A percentile compares a stretch with the other conserved stretches of the same genome.
Conservation (phyloP, 192 early-diverging fungal genomes). For the Fimicolochytrium jonesii region DNA sequence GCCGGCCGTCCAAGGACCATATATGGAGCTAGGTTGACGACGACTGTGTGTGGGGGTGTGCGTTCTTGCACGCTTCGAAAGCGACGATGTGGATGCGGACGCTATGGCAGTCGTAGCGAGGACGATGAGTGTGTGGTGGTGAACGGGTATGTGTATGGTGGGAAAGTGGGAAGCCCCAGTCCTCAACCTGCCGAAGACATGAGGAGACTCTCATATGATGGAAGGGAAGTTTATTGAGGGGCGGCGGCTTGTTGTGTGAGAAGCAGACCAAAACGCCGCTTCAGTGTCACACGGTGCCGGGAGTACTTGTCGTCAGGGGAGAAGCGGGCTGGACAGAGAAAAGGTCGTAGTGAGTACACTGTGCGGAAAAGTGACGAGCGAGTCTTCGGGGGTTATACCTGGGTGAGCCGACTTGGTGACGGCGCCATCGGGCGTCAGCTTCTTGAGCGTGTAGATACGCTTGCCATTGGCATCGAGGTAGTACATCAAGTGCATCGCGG, state of each 20-base stretch:
- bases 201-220: too few relatives aligned
- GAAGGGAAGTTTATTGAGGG: conserved; percentile 9
- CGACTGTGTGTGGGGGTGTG: too few relatives aligned
- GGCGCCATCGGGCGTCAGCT: conserved; percentile 67
- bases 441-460: conserved; percentile 97
- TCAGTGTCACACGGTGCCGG: conserved; percentile 93
- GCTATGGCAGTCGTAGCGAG: too few relatives aligned
- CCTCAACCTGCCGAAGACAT: too few relatives aligned
- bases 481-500: conserved; percentile 99
- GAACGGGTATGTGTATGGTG: too few relatives aligned
- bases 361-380: too few relatives aligned
- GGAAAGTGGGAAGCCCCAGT: too few relatives aligned
- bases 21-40: too few relatives aligned
- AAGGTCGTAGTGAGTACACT: neutral
- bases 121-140: too few relatives aligned
- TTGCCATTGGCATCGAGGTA: conserved; percentile 71
- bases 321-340: conserved; percentile 70
- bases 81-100: too few relatives aligned
- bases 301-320: conserved; percentile 99
- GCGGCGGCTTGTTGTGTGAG: conserved; percentile 35
- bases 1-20: too few relatives aligned
- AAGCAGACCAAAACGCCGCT: conserved; percentile 89
- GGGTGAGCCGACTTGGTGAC: conserved; percentile 98
- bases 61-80: too few relatives aligned
- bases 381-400: conserved; percentile 26